These are phyloP conservation scores for Vitis cinerea DNA, from an alignment of 164 flowering plant genomes.

Conservation along the genomic window DNA sequence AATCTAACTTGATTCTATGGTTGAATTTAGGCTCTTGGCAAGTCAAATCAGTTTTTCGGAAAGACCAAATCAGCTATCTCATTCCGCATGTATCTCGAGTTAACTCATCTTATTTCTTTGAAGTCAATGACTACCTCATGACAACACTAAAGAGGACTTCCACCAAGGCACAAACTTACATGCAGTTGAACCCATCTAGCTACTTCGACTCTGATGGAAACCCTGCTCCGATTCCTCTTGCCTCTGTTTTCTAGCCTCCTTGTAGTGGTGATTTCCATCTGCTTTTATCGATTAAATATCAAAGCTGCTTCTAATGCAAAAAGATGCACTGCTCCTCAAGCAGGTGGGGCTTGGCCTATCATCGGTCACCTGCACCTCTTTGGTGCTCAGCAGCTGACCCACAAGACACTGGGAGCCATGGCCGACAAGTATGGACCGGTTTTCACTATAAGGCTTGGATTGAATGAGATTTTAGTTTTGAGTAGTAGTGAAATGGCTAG, in stretches of 20 bases:
- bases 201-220: neutral
- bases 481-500: slow-evolving; percentile 9
- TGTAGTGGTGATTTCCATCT: neutral
- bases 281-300: neutral
- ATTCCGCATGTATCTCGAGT: too few relatives aligned
- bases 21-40: too few relatives aligned
- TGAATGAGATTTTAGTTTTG: slow-evolving; percentile 7
- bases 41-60: too few relatives aligned
- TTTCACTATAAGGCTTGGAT: slow-evolving; percentile 9
- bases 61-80: too few relatives aligned
- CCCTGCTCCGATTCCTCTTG: neutral
- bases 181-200: neutral
- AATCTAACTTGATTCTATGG: too few relatives aligned
- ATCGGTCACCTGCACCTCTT: slow-evolving; percentile 22
- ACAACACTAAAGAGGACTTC: neutral
- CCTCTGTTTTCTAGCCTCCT: neutral
- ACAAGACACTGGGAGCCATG: slow-evolving; percentile 12
- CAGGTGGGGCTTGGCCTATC: slow-evolving; percentile 19
- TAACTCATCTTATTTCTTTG: too few relatives aligned
- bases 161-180: neutral
- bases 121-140: neutral
- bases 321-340: neutral
- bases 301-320: neutral
- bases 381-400: slow-evolving; percentile 2
- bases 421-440: slow-evolving; percentile 21